phyloP scores from a whole-genome alignment of 2,329 filamentous ascomycete genomes.

The Cercospora brassicicola region DNA sequence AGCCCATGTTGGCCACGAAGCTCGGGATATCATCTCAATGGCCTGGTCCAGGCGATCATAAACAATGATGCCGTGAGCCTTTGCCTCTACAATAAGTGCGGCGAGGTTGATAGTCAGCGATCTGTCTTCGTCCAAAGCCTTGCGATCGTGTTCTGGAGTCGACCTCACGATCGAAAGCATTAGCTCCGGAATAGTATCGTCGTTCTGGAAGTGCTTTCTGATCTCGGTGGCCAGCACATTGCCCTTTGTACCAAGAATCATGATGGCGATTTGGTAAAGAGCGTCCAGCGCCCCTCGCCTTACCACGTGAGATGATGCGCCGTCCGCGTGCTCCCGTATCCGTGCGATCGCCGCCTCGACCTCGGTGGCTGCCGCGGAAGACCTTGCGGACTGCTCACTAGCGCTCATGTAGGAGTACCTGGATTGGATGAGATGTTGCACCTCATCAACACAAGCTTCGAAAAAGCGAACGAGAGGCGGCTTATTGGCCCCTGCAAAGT shows the following conservation, averaged over 20 bases:
- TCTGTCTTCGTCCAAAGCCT: neutral
- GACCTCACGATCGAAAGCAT: neutral
- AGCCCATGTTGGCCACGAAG: neutral
- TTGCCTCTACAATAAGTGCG: neutral
- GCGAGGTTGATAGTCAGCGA: neutral
- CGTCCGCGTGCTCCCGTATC: neutral
- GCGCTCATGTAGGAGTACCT: neutral
- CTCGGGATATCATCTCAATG: neutral
- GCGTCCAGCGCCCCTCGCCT: neutral
- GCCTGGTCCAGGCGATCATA: neutral
- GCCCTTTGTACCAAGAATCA: neutral
- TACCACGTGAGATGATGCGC: neutral
- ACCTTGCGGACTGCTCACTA: neutral
- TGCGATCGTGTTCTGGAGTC: neutral
- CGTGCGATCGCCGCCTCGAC: neutral
- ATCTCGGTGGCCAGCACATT: neutral
- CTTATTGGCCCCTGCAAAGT: no score
- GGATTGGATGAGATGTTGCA: neutral
- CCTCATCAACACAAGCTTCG: neutral
- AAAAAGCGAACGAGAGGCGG: no score
- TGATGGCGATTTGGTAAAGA: neutral
- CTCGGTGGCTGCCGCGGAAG: neutral
- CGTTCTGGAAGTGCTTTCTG: neutral
- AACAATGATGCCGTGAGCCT: neutral
- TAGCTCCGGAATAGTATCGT: neutral